Evolutionary conservation across 768 basidiomycete species (phyloP).

Genomic region (Polyporus arcularius): DNA sequence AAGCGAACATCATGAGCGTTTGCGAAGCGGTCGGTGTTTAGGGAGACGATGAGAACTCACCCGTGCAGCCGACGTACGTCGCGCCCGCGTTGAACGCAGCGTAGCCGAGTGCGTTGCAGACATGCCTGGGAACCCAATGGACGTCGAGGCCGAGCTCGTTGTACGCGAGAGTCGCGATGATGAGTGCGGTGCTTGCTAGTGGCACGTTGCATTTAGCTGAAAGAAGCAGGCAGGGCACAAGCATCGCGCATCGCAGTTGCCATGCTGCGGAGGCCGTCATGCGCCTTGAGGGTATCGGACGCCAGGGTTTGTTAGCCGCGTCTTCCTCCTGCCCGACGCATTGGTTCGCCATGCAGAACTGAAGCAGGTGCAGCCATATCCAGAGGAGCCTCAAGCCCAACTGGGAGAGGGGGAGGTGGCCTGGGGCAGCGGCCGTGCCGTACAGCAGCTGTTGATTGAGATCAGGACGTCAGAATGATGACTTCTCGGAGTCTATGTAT

Average conservation of each 20-base stretch:
- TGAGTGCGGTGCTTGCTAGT: slow-evolving; percentile 25
- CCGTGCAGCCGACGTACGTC: slow-evolving; percentile 26
- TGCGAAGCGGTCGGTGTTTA: background rate
- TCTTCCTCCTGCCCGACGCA: slow-evolving; percentile 31
- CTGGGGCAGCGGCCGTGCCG: slow-evolving; percentile 18
- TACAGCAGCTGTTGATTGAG: slow-evolving; percentile 22
- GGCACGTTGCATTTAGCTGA: slow-evolving; percentile 17
- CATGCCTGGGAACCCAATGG: slow-evolving; percentile 32
- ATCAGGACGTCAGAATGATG: background rate
- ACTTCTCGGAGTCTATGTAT: background rate
- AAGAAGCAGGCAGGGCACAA: slow-evolving; percentile 29
- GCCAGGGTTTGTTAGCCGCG: slow-evolving; percentile 35
- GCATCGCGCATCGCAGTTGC: slow-evolving; percentile 35
- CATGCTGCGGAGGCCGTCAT: slow-evolving; percentile 26
- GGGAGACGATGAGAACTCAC: background rate
- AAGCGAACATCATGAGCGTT: too few relatives aligned
- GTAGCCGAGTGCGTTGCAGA: slow-evolving; percentile 35
- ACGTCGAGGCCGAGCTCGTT: slow-evolving; percentile 32
- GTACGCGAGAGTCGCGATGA: slow-evolving; percentile 27
- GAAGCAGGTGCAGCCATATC: slow-evolving; percentile 37
- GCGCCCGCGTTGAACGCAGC: slow-evolving; percentile 37
- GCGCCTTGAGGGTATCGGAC: slow-evolving; percentile 39
- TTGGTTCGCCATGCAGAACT: slow-evolving; percentile 38
- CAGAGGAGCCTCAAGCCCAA: slow-evolving; percentile 22
- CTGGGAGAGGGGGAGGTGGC: background rate